Evolutionary conservation across 2,329 filamentous ascomycete genomes (phyloP), one percentile per base, ranked within the genome.

Genomic region (Xylogone sp.): DNA sequence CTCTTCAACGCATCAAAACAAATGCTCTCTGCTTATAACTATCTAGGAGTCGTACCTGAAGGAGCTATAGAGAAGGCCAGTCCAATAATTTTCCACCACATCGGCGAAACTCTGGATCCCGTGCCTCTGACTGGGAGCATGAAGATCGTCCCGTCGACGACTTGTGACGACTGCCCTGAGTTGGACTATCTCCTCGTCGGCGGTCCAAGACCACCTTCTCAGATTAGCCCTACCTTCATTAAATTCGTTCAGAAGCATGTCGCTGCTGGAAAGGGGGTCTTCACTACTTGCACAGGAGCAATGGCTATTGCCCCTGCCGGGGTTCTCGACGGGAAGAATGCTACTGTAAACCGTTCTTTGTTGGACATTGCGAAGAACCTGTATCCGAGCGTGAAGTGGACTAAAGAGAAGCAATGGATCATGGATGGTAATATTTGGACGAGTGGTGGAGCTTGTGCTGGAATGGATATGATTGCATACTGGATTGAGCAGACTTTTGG

Each of bases 361-460:
- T 63, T 68, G 43, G 59, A 62, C n/a, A 1, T 59, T 57, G 48
- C 59, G 68, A 0, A 66, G 61, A 47, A 55, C 64, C 53, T 58
- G 7, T 68, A 62, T 3, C 71, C 74, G 0, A 65, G 70, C 1
- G 72, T 76, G 8, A 68, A 73, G 3, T 77, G 74, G 75, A 67
- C 67, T 1, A 62, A 56, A 21, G 66, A 72, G 27, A 68, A 67
- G 52, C 71, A 75, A 54, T 77, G 74, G 72, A 61, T 75, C 49
- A 51, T 71, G 1, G 72, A 76, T 46, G 70, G 66, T 0, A 74
- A 75, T 34, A 65, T 76, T 24, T 77, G 75, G 75, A 77, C 74
- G 2, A 69, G 69, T 0, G 67, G 67, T 1, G 75, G 75, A 13
- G 71, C 74, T 0, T 59, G 71, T n/a, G 73, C 74, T 4, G 75